These are phyloP conservation scores for Fusarium nygamai DNA, from an alignment of 2,329 filamentous ascomycete species.

Conservation along the genomic window DNA sequence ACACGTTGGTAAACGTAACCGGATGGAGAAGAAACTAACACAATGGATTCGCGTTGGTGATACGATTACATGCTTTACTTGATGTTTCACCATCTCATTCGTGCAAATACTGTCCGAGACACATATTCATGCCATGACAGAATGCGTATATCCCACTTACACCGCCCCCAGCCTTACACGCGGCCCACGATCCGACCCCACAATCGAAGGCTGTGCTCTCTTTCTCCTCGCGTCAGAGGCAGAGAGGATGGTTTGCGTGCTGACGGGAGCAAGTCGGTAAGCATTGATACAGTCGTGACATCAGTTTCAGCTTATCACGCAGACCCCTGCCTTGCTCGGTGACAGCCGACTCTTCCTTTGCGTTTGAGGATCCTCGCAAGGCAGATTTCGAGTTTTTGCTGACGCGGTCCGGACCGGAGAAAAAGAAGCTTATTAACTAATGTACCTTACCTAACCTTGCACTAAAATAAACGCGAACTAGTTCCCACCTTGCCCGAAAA, in stretches of 20 bases:
- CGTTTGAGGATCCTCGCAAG: constrained; percentile 32
- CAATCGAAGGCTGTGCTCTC: constrained; percentile 37
- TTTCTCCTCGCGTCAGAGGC: not conserved
- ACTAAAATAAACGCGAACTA: not conserved
- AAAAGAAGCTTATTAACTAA: constrained; percentile 29
- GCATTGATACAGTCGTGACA: constrained; percentile 30
- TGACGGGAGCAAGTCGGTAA: not conserved
- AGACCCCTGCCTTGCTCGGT: not conserved
- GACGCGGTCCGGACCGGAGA: constrained; percentile 19
- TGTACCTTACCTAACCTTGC: not conserved
- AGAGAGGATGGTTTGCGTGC: constrained; percentile 13
- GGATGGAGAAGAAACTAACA: constrained; percentile 1
- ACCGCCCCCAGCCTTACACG: constrained; percentile 44
- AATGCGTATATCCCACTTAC: constrained; percentile 22
- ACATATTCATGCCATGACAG: not conserved
- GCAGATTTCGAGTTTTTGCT: constrained; percentile 17
- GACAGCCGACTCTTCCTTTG: constrained; percentile 17
- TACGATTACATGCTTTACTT: not conserved
- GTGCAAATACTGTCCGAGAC: not conserved
- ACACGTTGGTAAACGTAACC: not conserved
- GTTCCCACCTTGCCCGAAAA: constrained; percentile 17
- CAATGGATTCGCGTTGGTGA: not conserved
- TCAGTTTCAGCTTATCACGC: constrained; percentile 36
- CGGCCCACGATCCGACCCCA: constrained; percentile 41
- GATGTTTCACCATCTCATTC: constrained; percentile 1